Conservation (phyloP, 2,329 filamentous ascomycete genomes). For the Nakataea oryzae region DNA sequence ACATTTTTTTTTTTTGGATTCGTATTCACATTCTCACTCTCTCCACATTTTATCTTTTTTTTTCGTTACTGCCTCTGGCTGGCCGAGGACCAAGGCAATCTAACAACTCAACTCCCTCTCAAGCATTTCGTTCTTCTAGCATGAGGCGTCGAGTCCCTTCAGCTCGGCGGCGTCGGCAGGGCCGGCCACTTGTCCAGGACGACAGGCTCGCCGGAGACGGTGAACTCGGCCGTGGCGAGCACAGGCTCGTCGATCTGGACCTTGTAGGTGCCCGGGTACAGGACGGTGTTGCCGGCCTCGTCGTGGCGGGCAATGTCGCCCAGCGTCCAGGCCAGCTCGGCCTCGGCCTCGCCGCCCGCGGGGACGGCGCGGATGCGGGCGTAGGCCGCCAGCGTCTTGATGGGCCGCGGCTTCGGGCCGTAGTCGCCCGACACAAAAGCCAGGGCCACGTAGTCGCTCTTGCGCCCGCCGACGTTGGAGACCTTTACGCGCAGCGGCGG, state of each 20-base stretch:
- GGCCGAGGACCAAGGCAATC: too few species aligned
- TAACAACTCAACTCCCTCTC: too few species aligned
- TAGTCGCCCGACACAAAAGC: slow-evolving; percentile 34
- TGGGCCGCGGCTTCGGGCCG: slow-evolving; percentile 38
- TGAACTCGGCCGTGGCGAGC: slow-evolving; percentile 28
- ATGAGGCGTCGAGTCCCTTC: neutral
- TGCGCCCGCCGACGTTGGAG: slow-evolving; percentile 32
- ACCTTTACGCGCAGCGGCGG: slow-evolving; percentile 19
- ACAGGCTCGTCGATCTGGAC: slow-evolving; percentile 33
- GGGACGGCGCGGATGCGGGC: slow-evolving; percentile 27
- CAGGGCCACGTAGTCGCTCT: slow-evolving; percentile 42
- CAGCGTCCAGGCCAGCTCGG: slow-evolving; percentile 30
- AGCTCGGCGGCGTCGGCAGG: neutral
- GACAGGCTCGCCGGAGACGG: slow-evolving; percentile 29
- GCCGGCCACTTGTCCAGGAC: slow-evolving; percentile 25
- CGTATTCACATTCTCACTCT: too few species aligned
- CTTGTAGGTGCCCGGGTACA: slow-evolving; percentile 43
- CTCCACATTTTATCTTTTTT: too few species aligned
- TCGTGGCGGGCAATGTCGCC: slow-evolving; percentile 39
- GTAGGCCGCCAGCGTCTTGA: slow-evolving; percentile 42
- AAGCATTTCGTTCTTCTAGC: too few species aligned
- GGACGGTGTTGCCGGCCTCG: slow-evolving; percentile 34
- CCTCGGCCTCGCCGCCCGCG: slow-evolving; percentile 18
- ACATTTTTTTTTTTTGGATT: neutral
- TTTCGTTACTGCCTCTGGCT: too few species aligned